Evolutionary conservation across 2,329 filamentous ascomycete genomes (phyloP), one percentile per base, ranked within the genome.

Genomic region (Ceratocystis albifundus): DNA sequence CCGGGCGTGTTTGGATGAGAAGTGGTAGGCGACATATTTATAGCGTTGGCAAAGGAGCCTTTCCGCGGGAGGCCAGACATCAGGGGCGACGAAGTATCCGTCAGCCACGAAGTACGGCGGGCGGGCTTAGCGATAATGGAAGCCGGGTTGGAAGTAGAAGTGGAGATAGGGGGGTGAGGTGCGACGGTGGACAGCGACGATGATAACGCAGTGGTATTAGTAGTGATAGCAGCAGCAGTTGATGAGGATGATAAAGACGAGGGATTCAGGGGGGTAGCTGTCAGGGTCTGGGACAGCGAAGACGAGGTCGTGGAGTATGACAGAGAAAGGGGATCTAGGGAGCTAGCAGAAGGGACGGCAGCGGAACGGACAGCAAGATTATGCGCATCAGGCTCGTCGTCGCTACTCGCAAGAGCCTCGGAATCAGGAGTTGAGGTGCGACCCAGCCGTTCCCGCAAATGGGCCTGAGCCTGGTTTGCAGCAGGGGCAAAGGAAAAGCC

Each of bases 341-440:
- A n/a, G 55, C 7, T n/a, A 17, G 30, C 55, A 36, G 28, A 36
- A 36, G 28, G 15, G 28, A 25, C 28, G 28, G 28, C 55, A 36
- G 17, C 55, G 55, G 28, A 30, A n/a, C 55, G 55, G 55, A 36
- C 55, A 17, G 12, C 55, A 36, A 36, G 12, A 3, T 41, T 4
- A 15, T 50, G 80, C 73, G 85, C 81, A 68, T 96, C 88, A 67
- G 80, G 82, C 75, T 99, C 94, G 74, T 97, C 94, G 75, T 97
- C 94, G 12, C 92, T 96, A 70, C 93, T 97, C 64, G 88, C 91
- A 68, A 97, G 79, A 64, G 90, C 93, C 74, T 97, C 93, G 2
- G 92, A 96, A 74, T 97, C 94, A 25, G 93, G 93, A 1, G 93
- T 96, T 6, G 90, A 91, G 65, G 89, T 88, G 71, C 92, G 85